Evolutionary conservation across 2,329 filamentous ascomycete genomes (phyloP).

Genomic region (Sarocladium brachiariae): DNA sequence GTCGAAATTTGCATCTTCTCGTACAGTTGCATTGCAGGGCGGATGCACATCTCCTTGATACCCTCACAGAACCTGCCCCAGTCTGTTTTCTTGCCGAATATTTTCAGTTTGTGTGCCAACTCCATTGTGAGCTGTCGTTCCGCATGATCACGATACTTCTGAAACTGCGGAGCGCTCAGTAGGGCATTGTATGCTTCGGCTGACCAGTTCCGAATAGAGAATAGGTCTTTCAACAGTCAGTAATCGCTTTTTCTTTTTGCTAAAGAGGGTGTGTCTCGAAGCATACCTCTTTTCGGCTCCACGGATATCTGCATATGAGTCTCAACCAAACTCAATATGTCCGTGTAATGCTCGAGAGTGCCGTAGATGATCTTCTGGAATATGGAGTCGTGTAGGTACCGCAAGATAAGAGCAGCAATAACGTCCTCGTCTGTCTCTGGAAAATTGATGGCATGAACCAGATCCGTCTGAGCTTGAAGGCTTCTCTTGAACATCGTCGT

Average conservation of each 20-base stretch:
- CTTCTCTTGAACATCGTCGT: conserved; percentile 15
- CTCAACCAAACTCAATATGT: conserved; percentile 27
- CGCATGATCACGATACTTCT: conserved; percentile 17
- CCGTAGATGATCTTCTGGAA: conserved; percentile 28
- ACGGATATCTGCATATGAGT: conserved; percentile 26
- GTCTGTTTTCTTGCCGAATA: conserved; percentile 22
- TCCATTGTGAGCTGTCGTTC: conserved; percentile 21
- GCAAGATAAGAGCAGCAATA: conserved; percentile 26
- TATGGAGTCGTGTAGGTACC: conserved; percentile 28
- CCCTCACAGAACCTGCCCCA: conserved; percentile 17
- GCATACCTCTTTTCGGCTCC: conserved; percentile 29
- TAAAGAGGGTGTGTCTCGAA: background rate
- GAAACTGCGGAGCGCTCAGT: conserved; percentile 24
- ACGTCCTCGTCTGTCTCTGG: conserved; percentile 33
- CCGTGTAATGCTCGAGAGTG: conserved; percentile 15
- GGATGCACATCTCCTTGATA: conserved; percentile 23
- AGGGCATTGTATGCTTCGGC: conserved; percentile 31
- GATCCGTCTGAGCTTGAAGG: conserved; percentile 21
- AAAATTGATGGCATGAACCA: conserved; percentile 23
- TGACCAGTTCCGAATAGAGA: conserved; percentile 29
- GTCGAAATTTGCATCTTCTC: conserved; percentile 32
- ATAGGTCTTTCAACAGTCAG: conserved; percentile 22
- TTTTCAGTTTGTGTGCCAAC: conserved; percentile 20
- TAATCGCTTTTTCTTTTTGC: background rate
- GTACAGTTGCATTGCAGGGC: conserved; percentile 29